phyloP scores from a whole-genome alignment of 345 rosid genomes.

The Odontarrhena argentea region DNA sequence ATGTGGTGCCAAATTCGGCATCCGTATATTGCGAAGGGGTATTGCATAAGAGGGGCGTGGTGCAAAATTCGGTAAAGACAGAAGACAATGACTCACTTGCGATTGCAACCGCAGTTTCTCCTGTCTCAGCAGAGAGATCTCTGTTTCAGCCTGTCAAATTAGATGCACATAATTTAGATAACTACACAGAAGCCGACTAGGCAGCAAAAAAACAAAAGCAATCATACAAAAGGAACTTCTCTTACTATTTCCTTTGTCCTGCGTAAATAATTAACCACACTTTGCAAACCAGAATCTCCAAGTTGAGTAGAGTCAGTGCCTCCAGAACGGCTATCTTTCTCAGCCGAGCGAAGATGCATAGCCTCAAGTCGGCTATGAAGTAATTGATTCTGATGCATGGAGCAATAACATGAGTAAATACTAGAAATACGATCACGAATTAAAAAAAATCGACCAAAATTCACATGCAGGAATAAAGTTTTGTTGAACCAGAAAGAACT shows the following conservation, averaged over 20 bases:
- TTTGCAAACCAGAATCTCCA: slow-evolving; percentile 74
- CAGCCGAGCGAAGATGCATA: slow-evolving; percentile 75
- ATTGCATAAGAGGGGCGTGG: slow-evolving; percentile 10
- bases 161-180: slow-evolving; percentile 21
- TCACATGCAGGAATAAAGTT: slow-evolving; percentile 18
- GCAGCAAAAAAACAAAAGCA: slow-evolving; percentile 24
- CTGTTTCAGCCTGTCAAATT: slow-evolving; percentile 80
- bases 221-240: slow-evolving; percentile 16
- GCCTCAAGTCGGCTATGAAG: slow-evolving; percentile 84
- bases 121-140: slow-evolving; percentile 84
- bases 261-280: slow-evolving; percentile 81
- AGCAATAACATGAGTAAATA: slow-evolving; percentile 23
- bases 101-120: slow-evolving; percentile 88
- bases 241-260: slow-evolving; percentile 86
- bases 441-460: neutral
- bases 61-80: slow-evolving; percentile 3
- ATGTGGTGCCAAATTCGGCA: slow-evolving; percentile 3
- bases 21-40: slow-evolving; percentile 2
- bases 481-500: slow-evolving; percentile 5
- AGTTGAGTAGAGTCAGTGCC: slow-evolving; percentile 45
- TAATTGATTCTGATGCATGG: slow-evolving; percentile 62
- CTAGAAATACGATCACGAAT: slow-evolving; percentile 4
- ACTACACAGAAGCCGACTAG: slow-evolving; percentile 10
- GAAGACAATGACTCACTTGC: slow-evolving; percentile 55
- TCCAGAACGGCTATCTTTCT: slow-evolving; percentile 64